Evolutionary conservation across 2,329 filamentous ascomycete genomes (phyloP).

Genomic region (Calonectria hawksworthii): DNA sequence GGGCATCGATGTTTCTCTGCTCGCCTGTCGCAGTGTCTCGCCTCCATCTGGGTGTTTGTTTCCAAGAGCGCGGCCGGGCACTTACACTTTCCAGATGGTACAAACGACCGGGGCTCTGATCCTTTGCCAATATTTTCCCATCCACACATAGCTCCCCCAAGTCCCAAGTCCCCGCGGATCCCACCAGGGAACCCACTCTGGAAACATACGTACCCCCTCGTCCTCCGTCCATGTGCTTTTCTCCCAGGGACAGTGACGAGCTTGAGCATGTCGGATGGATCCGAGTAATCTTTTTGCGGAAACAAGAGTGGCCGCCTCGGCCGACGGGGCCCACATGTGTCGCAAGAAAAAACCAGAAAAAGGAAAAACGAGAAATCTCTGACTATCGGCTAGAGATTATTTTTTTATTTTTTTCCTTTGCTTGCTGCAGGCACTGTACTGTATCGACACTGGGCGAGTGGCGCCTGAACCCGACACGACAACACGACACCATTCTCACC

Average conservation of each 20-base stretch:
- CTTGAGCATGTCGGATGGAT: slow-evolving; percentile 1
- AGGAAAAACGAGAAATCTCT: slow-evolving; percentile 10
- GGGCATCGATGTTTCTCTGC: not conserved
- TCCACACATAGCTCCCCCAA: not conserved
- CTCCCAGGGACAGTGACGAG: slow-evolving; percentile 1
- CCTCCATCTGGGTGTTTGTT: not conserved
- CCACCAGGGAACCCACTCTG: slow-evolving; percentile 2
- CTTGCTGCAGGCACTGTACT: slow-evolving; percentile 20
- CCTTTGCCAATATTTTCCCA: slow-evolving; percentile 21
- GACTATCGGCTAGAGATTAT: slow-evolving; percentile 4
- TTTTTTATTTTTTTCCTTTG: slow-evolving; percentile 3
- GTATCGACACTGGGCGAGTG: not conserved
- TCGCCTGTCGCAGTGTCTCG: not conserved
- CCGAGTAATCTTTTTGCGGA: slow-evolving; percentile 9
- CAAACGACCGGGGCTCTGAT: slow-evolving; percentile 8
- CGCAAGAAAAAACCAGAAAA: slow-evolving; percentile 9
- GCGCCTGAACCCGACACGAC: not conserved
- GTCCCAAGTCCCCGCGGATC: not conserved
- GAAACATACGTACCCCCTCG: slow-evolving; percentile 4
- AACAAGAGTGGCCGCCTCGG: slow-evolving; percentile 4
- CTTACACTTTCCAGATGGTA: slow-evolving; percentile 5
- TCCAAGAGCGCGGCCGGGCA: not conserved
- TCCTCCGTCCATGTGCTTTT: not conserved
- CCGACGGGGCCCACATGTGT: slow-evolving; percentile 1
- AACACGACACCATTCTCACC: not conserved